Evolutionary conservation across 257 asterid species (phyloP), one percentile per base, ranked within the genome.

Genomic region (Cynanchum wilfordii): DNA sequence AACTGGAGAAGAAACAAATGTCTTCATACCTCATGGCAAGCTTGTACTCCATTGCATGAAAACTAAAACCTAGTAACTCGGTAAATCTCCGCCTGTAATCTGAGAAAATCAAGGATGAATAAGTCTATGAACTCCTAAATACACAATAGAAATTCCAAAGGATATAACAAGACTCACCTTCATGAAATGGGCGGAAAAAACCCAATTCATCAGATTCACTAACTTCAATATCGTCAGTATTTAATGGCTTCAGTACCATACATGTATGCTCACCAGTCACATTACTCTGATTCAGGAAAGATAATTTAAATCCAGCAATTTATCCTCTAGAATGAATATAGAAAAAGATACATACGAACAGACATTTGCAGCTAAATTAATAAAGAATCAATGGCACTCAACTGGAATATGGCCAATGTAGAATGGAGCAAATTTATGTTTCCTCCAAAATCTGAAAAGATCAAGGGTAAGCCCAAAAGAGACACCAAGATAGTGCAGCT

Each of bases 361-460:
- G 33, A 59, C 8, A 71, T 11, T 42, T 19, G 57, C 44, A 56
- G 45, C 62, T 36, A 56, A 79, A 60, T 63, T 59, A 50, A 72
- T 68, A 75, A 54, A 44, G 40, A 42, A 38, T 19, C 44, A 33
- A 10, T 4, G 13, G 76, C 67, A 76, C 93, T 79, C 80, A 85
- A 91, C 98, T 65, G 98, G 89, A 78, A 80, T 78, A 45, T 81
- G 82, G 81, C 92, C 84, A 69, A 92, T 88, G 79, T 86, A 95
- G 84, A 95, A 95, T 27, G 99, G 99, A 78, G 86, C 93, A 81
- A 91, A 95, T 79, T 84, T 87, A 76, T 86, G 99, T 70, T 81
- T 95, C 87, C 91, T 90, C 99, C 99, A 95, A 71, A 95, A 95
- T 63, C 96, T 87, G 76, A 90, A 88, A 78, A 95, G 99, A 75